Evolutionary conservation across 768 basidiomycete genomes (phyloP).

Genomic region (Tulasnella sp.): DNA sequence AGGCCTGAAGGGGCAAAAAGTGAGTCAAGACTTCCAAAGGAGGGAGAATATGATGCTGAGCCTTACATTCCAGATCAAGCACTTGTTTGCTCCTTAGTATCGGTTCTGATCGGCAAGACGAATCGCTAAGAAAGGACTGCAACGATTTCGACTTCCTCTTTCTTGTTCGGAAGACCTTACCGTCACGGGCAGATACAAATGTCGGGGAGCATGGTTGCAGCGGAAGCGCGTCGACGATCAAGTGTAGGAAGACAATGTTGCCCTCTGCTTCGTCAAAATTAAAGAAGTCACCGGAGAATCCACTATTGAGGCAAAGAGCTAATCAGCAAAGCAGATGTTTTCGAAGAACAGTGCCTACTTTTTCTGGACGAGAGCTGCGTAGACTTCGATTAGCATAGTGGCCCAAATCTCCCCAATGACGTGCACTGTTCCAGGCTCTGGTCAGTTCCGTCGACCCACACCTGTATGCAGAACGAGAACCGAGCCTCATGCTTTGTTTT

Average conservation of each 20-base stretch:
- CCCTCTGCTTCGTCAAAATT: constrained; percentile 15
- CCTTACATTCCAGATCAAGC: constrained; percentile 41
- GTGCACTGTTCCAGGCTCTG: constrained; percentile 16
- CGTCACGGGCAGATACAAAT: not conserved
- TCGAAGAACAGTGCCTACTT: not conserved
- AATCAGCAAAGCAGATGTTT: not conserved
- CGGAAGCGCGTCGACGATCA: constrained; percentile 25
- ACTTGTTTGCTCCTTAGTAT: constrained; percentile 47
- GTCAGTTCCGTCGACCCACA: not conserved
- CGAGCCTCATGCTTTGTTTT: not conserved
- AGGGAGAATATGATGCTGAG: not conserved
- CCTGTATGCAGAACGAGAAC: not conserved
- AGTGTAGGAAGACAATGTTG: constrained; percentile 30
- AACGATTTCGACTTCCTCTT: not conserved
- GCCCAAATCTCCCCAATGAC: constrained; percentile 31
- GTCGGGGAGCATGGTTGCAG: constrained; percentile 31
- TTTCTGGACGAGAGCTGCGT: constrained; percentile 27
- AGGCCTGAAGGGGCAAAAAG: constrained; percentile 35
- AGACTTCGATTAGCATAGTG: constrained; percentile 26
- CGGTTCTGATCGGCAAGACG: constrained; percentile 52
- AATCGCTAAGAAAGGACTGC: constrained; percentile 15
- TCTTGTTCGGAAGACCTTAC: not conserved
- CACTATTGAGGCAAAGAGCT: not conserved
- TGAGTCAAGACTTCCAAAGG: not conserved
- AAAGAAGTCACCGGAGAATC: constrained; percentile 2